Evolutionary conservation across 805 yeast species (phyloP), one percentile per base, ranked within the genome.

Genomic region (Ogataea ramenticola): DNA sequence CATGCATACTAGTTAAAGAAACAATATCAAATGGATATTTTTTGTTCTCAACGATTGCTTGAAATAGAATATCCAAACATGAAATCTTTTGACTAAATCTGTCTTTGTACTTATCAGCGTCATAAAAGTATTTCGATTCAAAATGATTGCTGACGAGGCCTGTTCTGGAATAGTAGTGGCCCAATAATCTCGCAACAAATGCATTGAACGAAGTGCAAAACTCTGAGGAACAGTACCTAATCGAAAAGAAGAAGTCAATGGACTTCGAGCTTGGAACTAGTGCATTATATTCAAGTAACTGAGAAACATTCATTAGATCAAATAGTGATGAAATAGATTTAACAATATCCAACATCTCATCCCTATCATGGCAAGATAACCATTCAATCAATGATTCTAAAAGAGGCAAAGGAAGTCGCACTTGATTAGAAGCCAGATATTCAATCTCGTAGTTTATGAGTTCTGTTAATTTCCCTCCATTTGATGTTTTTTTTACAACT

Each of bases 141-240:
- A 5, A 3, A 22, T 29, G 11, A 3, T 3, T 10, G 17, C 26
- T 16, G 11, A 26, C 16, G 8, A 22, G 11, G 5, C 71, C 70
- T 2, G 57, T 52, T 1, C 24, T 21, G 16, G 52, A 45, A 44
- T 64, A 64, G 34, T 47, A 62, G 4, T 45, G 20, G 1, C 66
- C 69, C 15, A 66, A 45, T 39, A 51, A 52, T n/a, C 51, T 48
- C 0, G 60, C 66, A 33, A 61, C 58, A 70, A 69, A 66, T 1
- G 50, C n/a, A 1, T 49, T 44, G 40, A 65, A 56, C 0, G 39
- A 24, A 24, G 27, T 24, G 10, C 27, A 7, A 24, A 24, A 24
- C 27, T 24, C 27, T 24, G 10, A 24, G 10, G 27, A 24, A 24
- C 10, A 24, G 10, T 7, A 6, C 27, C 10, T 24, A 10, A 24